Conservation (phyloP, 305 asterid species). For the Caryopteris hybrid region DNA sequence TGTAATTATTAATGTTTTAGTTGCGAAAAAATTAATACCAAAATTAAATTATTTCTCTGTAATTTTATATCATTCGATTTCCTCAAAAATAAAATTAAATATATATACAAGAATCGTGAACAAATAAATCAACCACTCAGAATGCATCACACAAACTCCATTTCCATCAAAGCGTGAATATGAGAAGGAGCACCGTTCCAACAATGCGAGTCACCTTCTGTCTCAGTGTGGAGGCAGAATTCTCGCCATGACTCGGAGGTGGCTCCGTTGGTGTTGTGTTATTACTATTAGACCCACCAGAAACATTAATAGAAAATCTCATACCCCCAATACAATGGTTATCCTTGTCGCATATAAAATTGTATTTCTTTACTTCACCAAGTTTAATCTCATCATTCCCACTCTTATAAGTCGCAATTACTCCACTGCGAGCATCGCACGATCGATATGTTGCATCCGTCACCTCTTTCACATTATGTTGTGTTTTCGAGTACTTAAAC, state of each 20-base stretch:
- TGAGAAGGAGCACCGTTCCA: not conserved
- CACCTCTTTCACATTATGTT: slow-evolving; percentile 16
- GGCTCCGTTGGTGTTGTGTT: not conserved
- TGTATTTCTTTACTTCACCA: not conserved
- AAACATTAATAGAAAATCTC: slow-evolving; percentile 6
- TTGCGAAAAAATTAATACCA: too few relatives aligned
- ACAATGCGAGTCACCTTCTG: not conserved
- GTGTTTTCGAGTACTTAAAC: slow-evolving; percentile 6
- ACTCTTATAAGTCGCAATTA: slow-evolving; percentile 1
- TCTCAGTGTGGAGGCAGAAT: not conserved
- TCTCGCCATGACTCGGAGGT: not conserved
- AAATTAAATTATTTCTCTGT: too few relatives aligned
- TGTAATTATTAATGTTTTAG: not conserved
- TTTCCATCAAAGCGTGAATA: not conserved
- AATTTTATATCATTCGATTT: too few relatives aligned
- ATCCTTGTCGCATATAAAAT: slow-evolving; percentile 11
- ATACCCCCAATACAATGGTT: slow-evolving; percentile 21
- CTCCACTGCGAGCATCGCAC: slow-evolving; percentile 10
- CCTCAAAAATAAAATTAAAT: too few relatives aligned
- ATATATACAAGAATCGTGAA: too few relatives aligned
- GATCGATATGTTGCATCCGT: slow-evolving; percentile 7
- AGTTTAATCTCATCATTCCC: slow-evolving; percentile 8
- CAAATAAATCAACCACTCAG: too few relatives aligned
- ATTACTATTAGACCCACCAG: not conserved
- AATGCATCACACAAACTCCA: too few relatives aligned